Percentiles rank a stretch among this genome's conserved stretches.
phyloP scores from a whole-genome alignment of 257 asterid genomes.

The Scutellaria baicalensis region DNA sequence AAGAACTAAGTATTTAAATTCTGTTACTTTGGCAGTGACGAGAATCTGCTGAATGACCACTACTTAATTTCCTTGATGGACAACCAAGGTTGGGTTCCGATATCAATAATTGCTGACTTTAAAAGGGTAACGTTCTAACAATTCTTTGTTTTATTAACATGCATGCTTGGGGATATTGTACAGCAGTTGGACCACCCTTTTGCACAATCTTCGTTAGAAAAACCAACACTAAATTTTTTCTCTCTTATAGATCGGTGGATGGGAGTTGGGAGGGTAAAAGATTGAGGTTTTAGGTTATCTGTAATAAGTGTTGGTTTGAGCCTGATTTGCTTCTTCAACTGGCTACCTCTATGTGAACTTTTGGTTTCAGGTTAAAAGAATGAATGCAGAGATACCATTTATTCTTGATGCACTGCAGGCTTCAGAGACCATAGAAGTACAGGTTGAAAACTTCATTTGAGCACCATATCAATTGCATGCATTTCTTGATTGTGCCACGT shows the following conservation, averaged over 20 bases:
- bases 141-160: neutral
- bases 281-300: neutral
- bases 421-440: slow-evolving; percentile 63
- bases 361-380: slow-evolving; percentile 57
- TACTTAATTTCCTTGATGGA: slow-evolving; percentile 85
- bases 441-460: slow-evolving; percentile 34
- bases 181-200: neutral
- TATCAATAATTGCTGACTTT: slow-evolving; percentile 62
- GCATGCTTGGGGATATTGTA: neutral
- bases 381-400: slow-evolving; percentile 57
- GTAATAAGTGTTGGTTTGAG: neutral
- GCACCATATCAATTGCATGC: neutral
- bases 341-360: neutral
- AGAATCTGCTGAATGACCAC: slow-evolving; percentile 60
- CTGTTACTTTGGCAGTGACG: slow-evolving; percentile 49
- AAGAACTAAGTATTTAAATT: slow-evolving; percentile 8
- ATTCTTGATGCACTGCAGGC: slow-evolving; percentile 66
- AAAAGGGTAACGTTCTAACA: slow-evolving; percentile 55
- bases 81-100: slow-evolving; percentile 75
- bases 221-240: neutral
- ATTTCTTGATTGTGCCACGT: slow-evolving; percentile 5
- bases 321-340: slow-evolving; percentile 6
- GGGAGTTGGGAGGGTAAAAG: neutral
- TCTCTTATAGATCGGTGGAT: neutral
- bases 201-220: neutral